phyloP scores from a whole-genome alignment of 805 yeast species.

The Wickerhamiella parazyma region DNA sequence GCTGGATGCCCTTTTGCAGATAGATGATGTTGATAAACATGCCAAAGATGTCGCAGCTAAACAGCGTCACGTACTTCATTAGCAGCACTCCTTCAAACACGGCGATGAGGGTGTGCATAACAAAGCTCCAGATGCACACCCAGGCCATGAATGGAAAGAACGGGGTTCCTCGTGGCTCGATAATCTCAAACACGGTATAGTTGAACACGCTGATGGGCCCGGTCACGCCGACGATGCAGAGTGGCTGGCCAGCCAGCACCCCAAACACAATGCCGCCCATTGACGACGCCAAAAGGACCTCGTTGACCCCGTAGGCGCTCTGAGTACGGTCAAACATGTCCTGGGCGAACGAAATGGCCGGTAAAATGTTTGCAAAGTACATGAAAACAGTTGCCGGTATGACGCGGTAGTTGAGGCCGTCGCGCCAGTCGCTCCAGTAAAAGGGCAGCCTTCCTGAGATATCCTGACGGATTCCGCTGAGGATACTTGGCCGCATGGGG shows the following conservation, averaged over 20 bases:
- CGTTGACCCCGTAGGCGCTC: conserved; percentile 83
- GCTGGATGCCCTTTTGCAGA: conserved; percentile 81
- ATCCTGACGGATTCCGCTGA: conserved; percentile 40
- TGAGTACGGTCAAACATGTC: conserved; percentile 91
- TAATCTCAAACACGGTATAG: conserved; percentile 70
- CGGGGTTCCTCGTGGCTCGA: conserved; percentile 35
- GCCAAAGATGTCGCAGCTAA: conserved; percentile 88
- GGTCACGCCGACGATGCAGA: conserved; percentile 92
- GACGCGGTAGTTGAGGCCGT: conserved; percentile 75
- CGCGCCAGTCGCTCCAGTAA: conserved; percentile 66
- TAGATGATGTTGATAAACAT: conserved; percentile 79
- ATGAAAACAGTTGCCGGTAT: conserved; percentile 72
- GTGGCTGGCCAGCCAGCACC: conserved; percentile 72
- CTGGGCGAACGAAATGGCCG: conserved; percentile 92
- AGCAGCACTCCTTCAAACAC: conserved; percentile 51
- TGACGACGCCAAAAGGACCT: conserved; percentile 69
- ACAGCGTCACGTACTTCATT: conserved; percentile 59
- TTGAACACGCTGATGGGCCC: conserved; percentile 91
- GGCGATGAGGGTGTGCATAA: conserved; percentile 64
- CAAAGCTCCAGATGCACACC: conserved; percentile 85
- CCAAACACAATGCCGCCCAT: conserved; percentile 87
- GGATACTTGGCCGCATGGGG: background rate
- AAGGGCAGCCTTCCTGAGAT: conserved; percentile 43
- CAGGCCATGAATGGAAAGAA: conserved; percentile 92
- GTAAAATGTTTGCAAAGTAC: conserved; percentile 77